Evolutionary conservation across 768 basidiomycete species (phyloP).

Genomic region (Boletus rubescentipes): DNA sequence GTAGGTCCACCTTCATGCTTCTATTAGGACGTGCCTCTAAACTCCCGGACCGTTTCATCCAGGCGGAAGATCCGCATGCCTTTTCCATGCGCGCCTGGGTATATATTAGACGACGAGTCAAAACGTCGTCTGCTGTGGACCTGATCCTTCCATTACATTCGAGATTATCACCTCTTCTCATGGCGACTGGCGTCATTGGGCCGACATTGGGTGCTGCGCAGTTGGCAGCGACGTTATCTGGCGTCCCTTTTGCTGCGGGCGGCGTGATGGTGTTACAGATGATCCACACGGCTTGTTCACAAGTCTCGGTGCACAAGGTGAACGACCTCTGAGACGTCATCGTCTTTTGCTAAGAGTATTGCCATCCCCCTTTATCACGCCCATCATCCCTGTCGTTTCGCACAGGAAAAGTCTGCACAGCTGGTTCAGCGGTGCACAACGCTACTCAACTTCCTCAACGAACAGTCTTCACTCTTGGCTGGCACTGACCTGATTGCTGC

Average conservation of each 20-base stretch:
- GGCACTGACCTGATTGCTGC: constrained; percentile 41
- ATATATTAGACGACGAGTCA: constrained; percentile 9
- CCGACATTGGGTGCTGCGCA: constrained; percentile 35
- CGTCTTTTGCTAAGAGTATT: constrained; percentile 1
- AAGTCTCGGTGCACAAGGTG: constrained; percentile 52
- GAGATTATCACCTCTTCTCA: neutral
- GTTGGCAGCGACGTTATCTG: constrained; percentile 43
- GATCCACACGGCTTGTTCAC: constrained; percentile 45
- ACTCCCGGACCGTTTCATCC: too few relatives aligned
- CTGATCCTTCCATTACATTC: neutral
- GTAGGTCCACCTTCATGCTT: constrained; percentile 14
- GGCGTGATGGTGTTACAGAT: constrained; percentile 44
- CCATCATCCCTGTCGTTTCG: neutral
- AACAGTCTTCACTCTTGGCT: constrained; percentile 38
- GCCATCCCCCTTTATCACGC: neutral
- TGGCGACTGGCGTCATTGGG: constrained; percentile 18
- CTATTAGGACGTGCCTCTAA: too few relatives aligned
- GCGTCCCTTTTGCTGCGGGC: constrained; percentile 46
- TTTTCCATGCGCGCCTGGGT: neutral
- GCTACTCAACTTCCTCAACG: constrained; percentile 40
- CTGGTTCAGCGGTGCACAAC: constrained; percentile 43
- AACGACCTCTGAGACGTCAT: neutral
- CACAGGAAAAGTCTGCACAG: constrained; percentile 42
- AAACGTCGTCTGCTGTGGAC: neutral
- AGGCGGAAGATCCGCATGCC: neutral